Base-by-base conservation (phyloP, 148 eudicot genomes). In the Dianthus caryophyllus region DNA sequence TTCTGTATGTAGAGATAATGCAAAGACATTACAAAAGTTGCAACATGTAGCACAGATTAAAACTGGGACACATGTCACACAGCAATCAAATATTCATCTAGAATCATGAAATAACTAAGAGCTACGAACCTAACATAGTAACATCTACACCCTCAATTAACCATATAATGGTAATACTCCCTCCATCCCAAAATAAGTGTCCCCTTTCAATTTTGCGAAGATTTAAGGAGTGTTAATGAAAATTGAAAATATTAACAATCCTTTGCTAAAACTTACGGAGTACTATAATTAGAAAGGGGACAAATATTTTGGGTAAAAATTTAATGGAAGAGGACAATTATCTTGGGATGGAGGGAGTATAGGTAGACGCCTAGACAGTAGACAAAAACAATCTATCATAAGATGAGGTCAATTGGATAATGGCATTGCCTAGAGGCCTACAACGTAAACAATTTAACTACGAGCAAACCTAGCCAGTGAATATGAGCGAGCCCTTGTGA, bases 391-490 rank as follows among this genome's bases (percentile, higher is more conserved):
- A 12, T 47, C 16, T 47, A 47, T 14, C 51, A 5, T 41, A 13
- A 41, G 44, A 14, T 47, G 17, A 47, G 20, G 51, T 17, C 17
- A 47, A 8, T 2, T 2, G 51, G n/a, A 47, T 47, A 44, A 47
- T 47, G 20, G 13, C n/a, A 47, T 17, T 47, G 18, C 51, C 1
- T 0, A 47, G 18, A 14, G 51, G 20, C 20, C 3, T 53, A 24
- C 29, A 24, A 24, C 29, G 3, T 54, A 29, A 25, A 56, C 58
- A 24, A 12, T 4, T 18, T 18, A 18, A 56, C 61, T 56, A 56
- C 61, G 15, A 26, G n/a, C 36, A 26, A 55, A 55, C 60, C 60
- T 55, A 55, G 36, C 9, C 61, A 56, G 6, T 10, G 61, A 56
- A 26, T 27, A 18, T 53, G 58, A 25, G 12, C 29, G 12, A 22